Conservation (phyloP, 1,284 basidiomycete species). For the Moesziomyces globuligerus region DNA sequence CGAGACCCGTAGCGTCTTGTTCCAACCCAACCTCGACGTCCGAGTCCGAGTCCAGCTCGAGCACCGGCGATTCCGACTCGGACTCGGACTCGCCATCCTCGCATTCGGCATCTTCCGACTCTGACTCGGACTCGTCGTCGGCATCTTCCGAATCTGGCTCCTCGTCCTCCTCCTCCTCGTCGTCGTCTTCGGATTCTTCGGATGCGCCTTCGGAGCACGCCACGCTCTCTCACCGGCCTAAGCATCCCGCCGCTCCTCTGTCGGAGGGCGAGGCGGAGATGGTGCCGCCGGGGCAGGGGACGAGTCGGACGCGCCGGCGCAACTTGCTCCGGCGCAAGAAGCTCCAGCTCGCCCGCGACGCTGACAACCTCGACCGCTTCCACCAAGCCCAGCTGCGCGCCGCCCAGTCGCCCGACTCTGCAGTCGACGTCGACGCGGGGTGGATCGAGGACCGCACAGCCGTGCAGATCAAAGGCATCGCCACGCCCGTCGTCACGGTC, state of each 20-base stretch:
- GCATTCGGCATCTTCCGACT: not conserved
- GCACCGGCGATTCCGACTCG: constrained; percentile 2
- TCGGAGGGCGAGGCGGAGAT: too few relatives aligned
- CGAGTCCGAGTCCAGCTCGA: not conserved
- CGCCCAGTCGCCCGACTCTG: too few relatives aligned
- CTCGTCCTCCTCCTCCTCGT: not conserved
- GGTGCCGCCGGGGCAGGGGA: constrained; percentile 48
- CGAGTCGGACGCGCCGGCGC: constrained; percentile 39
- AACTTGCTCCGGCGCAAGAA: constrained; percentile 38
- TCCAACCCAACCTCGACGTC: constrained; percentile 1
- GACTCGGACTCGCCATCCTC: not conserved
- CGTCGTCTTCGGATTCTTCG: constrained; percentile 3
- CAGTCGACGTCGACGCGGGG: not conserved
- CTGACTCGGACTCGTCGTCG: constrained; percentile 1
- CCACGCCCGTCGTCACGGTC: too few relatives aligned
- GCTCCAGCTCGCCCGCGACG: constrained; percentile 4
- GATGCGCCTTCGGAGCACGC: constrained; percentile 23
- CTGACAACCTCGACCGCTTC: constrained; percentile 8
- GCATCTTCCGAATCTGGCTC: not conserved
- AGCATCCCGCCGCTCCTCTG: not conserved
- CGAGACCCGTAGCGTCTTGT: too few relatives aligned
- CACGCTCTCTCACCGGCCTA: constrained; percentile 2
- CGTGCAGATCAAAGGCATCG: too few relatives aligned
- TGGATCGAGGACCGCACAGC: constrained; percentile 12
- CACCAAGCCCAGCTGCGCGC: constrained; percentile 3